Evolutionary conservation across 1,139 yeast genomes (phyloP).

Genomic region (Dujonia santamariae): DNA sequence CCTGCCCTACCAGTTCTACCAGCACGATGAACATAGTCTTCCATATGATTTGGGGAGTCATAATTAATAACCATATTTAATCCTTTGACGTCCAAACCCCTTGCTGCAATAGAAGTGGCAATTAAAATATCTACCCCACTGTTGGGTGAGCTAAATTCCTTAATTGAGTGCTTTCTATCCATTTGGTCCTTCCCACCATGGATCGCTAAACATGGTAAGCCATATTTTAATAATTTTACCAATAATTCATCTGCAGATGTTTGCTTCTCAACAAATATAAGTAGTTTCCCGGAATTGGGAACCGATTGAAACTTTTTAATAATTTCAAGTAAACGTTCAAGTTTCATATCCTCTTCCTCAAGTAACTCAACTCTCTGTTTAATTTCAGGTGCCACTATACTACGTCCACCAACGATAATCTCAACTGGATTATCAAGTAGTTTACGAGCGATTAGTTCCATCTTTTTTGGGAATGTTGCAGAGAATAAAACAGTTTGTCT

Average conservation of each 20-base stretch:
- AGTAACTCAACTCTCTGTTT: conserved; percentile 68
- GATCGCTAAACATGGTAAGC: conserved; percentile 61
- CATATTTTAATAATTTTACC: conserved; percentile 52
- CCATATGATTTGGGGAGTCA: conserved; percentile 90
- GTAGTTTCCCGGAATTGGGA: conserved; percentile 41
- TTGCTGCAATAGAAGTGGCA: conserved; percentile 92
- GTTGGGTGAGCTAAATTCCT: conserved; percentile 54
- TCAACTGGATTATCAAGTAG: conserved; percentile 65
- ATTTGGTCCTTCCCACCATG: conserved; percentile 94
- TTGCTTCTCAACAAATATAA: conserved; percentile 87
- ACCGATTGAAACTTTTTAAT: conserved; percentile 41
- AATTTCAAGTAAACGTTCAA: conserved; percentile 50
- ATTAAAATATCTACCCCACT: conserved; percentile 64
- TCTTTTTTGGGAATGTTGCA: conserved; percentile 85
- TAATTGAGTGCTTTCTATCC: conserved; percentile 76
- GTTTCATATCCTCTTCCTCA: conserved; percentile 46
- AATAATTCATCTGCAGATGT: conserved; percentile 72
- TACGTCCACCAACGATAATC: conserved; percentile 77
- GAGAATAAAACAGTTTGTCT: conserved; percentile 90
- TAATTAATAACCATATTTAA: conserved; percentile 77
- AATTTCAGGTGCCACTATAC: conserved; percentile 81
- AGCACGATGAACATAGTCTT: conserved; percentile 93
- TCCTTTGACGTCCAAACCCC: conserved; percentile 90
- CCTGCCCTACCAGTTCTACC: conserved; percentile 98
- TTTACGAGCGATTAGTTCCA: conserved; percentile 72